These are phyloP conservation scores for Colletotrichum sp. DNA, from an alignment of 2,329 filamentous ascomycete genomes.

Conservation along the genomic window DNA sequence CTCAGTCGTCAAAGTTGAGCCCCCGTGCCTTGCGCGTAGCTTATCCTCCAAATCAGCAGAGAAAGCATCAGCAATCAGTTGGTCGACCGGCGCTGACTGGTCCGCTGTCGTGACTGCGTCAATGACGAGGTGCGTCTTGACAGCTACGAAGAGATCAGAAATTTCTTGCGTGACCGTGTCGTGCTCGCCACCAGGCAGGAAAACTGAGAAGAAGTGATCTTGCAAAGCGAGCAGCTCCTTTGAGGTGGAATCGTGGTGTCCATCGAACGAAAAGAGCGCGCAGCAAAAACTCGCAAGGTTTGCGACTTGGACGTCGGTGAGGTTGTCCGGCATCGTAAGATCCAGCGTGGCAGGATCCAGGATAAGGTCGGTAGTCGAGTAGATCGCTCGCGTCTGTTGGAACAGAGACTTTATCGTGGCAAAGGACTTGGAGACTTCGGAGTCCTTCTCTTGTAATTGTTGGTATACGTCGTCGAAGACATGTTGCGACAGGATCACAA, in stretches of 20 bases:
- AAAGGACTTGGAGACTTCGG: conserved; percentile 37
- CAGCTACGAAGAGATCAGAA: conserved; percentile 48
- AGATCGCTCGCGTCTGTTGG: conserved; percentile 37
- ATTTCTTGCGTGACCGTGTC: conserved; percentile 45
- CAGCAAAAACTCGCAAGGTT: conserved; percentile 53
- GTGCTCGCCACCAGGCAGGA: conserved; percentile 41
- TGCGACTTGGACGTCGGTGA: conserved; percentile 47
- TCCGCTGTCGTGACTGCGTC: conserved; percentile 53
- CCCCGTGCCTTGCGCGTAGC: conserved; percentile 38
- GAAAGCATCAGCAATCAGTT: conserved; percentile 61
- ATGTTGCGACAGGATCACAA: conserved; percentile 41
- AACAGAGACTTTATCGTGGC: conserved; percentile 35
- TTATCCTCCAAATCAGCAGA: conserved; percentile 59
- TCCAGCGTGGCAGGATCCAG: conserved; percentile 34
- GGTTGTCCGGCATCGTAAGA: conserved; percentile 36
- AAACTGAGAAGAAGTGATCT: conserved; percentile 48
- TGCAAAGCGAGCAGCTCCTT: conserved; percentile 51
- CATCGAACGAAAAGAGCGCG: conserved; percentile 41
- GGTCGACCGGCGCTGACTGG: conserved; percentile 51
- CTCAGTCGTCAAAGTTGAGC: conserved; percentile 35
- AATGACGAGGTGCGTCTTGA: conserved; percentile 59
- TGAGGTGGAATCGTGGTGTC: conserved; percentile 35
- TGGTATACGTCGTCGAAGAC: conserved; percentile 40
- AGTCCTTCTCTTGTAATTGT: conserved; percentile 35
- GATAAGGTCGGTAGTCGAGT: conserved; percentile 32